phyloP scores from a whole-genome alignment of 2,329 filamentous ascomycete genomes.

The Exophiala calicioides region DNA sequence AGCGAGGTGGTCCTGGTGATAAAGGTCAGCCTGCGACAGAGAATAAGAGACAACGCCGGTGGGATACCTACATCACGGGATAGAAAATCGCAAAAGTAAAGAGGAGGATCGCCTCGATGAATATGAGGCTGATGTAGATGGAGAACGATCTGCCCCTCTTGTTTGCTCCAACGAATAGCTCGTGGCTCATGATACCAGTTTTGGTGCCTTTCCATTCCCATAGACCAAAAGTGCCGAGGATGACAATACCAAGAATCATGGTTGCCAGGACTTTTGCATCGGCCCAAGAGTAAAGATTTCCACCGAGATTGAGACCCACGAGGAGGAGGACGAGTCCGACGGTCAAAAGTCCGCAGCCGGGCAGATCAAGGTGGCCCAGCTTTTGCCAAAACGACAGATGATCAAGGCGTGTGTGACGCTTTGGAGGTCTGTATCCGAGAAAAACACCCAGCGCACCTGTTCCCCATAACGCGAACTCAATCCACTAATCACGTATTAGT shows the following conservation, averaged over 20 bases:
- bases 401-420: slow-evolving; percentile 25
- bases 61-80: slow-evolving; percentile 28
- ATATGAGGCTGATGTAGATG: slow-evolving; percentile 25
- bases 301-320: slow-evolving; percentile 25
- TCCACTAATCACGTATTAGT: too few relatives aligned
- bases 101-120: slow-evolving; percentile 26
- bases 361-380: slow-evolving; percentile 23
- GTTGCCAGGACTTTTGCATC: slow-evolving; percentile 19
- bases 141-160: slow-evolving; percentile 24
- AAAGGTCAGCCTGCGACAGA: too few relatives aligned
- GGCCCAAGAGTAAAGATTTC: slow-evolving; percentile 24
- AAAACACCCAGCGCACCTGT: slow-evolving; percentile 23
- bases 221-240: slow-evolving; percentile 24
- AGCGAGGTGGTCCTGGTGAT: slow-evolving; percentile 9
- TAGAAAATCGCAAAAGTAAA: slow-evolving; percentile 29
- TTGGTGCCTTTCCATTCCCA: slow-evolving; percentile 28
- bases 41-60: too few relatives aligned
- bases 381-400: slow-evolving; percentile 27
- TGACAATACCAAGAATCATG: slow-evolving; percentile 19
- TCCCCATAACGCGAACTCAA: slow-evolving; percentile 27
- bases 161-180: slow-evolving; percentile 22
- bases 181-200: slow-evolving; percentile 26
- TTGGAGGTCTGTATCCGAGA: slow-evolving; percentile 25
- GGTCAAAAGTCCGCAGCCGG: slow-evolving; percentile 20
- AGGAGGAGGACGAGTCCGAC: slow-evolving; percentile 23